Evolutionary conservation across 169 alveolate genomes (phyloP).

Genomic region (Cryptosporidium meleagridis): DNA sequence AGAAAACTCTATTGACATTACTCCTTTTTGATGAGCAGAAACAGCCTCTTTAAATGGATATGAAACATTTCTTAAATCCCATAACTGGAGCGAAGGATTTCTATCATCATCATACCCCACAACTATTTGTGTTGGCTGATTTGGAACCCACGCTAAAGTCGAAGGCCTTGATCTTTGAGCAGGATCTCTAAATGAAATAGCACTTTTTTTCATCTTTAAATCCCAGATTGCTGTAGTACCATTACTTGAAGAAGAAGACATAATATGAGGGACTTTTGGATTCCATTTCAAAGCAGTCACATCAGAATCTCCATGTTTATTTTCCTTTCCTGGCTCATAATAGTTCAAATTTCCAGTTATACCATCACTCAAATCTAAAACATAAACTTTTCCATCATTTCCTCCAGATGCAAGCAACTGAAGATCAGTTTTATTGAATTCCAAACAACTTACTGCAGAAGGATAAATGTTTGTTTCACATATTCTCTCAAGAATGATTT

Average conservation of each 20-base stretch:
- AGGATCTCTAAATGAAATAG: conserved; percentile 86
- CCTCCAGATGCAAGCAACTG: conserved; percentile 81
- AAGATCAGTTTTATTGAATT: conserved; percentile 77
- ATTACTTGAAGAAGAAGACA: conserved; percentile 86
- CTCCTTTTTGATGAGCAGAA: conserved; percentile 84
- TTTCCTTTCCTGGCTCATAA: conserved; percentile 70
- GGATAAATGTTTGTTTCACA: conserved; percentile 75
- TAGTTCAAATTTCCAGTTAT: conserved; percentile 10
- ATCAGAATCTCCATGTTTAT: conserved; percentile 78
- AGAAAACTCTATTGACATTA: conserved; percentile 82
- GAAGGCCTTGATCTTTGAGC: conserved; percentile 84
- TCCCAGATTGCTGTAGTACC: conserved; percentile 87
- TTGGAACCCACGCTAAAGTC: conserved; percentile 86
- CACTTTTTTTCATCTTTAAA: conserved; percentile 84
- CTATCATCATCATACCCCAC: conserved; percentile 87
- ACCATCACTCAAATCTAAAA: conserved; percentile 78
- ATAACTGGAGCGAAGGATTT: conserved; percentile 85
- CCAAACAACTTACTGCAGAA: conserved; percentile 76
- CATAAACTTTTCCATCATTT: conserved; percentile 79
- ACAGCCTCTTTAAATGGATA: conserved; percentile 85
- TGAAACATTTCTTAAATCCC: conserved; percentile 87
- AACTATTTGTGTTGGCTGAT: conserved; percentile 85
- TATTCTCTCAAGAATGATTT: background rate
- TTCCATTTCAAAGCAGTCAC: conserved; percentile 83
- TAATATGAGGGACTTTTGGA: conserved; percentile 83